Conservation (phyloP, 345 rosid genomes). For the Lepidium sativum region DNA sequence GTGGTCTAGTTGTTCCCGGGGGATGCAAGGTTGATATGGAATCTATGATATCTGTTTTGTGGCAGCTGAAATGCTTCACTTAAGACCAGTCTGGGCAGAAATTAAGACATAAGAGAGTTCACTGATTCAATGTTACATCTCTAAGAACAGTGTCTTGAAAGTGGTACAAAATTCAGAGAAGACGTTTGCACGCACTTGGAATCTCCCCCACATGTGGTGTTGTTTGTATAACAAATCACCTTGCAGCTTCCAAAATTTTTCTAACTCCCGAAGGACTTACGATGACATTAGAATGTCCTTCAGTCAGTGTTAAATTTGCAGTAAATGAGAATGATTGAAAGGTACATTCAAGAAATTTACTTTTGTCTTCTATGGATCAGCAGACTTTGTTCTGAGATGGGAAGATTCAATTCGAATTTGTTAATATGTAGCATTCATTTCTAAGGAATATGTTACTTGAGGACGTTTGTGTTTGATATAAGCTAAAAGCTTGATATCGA, state of each 20-base stretch:
- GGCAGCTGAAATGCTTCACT: background rate
- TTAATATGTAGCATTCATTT: background rate
- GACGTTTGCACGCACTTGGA: too few species aligned
- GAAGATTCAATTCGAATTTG: background rate
- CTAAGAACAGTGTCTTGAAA: background rate
- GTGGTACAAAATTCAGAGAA: too few species aligned
- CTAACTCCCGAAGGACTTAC: constrained; percentile 59
- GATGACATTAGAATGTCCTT: constrained; percentile 44
- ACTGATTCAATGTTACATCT: background rate
- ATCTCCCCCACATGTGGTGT: too few species aligned
- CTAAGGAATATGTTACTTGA: background rate
- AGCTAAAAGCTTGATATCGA: background rate
- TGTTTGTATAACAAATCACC: too few species aligned
- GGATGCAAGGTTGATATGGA: background rate
- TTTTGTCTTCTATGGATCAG: background rate
- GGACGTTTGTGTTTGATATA: background rate
- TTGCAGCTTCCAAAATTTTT: constrained; percentile 25
- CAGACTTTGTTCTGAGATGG: background rate
- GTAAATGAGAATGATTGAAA: background rate
- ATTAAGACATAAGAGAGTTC: background rate
- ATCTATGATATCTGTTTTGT: background rate
- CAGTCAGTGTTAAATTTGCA: constrained; percentile 16
- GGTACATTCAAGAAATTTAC: background rate
- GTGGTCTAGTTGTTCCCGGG: background rate
- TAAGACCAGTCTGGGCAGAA: background rate